phyloP scores from a whole-genome alignment of 1,284 basidiomycete genomes.

The Trametes hirsuta region DNA sequence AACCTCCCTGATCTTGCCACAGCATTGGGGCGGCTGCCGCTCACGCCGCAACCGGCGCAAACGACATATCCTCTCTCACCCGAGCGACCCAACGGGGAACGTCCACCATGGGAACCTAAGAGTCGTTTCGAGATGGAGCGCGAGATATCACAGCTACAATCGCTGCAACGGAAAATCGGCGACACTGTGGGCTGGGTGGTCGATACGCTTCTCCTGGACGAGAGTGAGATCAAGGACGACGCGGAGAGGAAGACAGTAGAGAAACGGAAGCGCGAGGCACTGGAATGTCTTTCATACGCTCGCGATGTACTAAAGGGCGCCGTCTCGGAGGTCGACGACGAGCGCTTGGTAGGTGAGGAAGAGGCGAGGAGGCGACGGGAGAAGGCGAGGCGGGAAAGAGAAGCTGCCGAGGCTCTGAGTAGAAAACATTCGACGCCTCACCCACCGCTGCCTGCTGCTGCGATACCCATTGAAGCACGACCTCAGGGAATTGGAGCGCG shows the following conservation, averaged over 20 bases:
- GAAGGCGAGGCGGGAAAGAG: conserved; percentile 32
- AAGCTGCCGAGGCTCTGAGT: conserved; percentile 22
- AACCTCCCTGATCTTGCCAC: conserved; percentile 81
- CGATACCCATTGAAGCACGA: conserved; percentile 27
- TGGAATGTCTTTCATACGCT: conserved; percentile 75
- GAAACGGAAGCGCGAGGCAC: conserved; percentile 61
- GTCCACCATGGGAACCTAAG: conserved; percentile 66
- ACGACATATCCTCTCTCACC: conserved; percentile 65
- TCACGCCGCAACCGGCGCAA: conserved; percentile 44
- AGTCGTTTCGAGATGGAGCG: conserved; percentile 68
- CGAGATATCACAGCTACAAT: conserved; percentile 55
- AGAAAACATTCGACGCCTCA: conserved; percentile 25
- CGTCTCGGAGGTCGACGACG: conserved; percentile 59
- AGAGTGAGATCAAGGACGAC: conserved; percentile 46
- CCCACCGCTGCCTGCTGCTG: conserved; percentile 33
- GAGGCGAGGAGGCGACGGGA: conserved; percentile 39
- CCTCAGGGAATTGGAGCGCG: conserved; percentile 23
- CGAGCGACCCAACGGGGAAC: conserved; percentile 57
- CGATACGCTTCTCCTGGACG: conserved; percentile 64
- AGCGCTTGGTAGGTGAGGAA: conserved; percentile 60
- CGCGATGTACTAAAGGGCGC: conserved; percentile 68
- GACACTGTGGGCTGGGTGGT: conserved; percentile 73
- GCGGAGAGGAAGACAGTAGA: conserved; percentile 41
- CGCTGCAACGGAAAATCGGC: conserved; percentile 62
- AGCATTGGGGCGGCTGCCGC: conserved; percentile 60